Conservation (phyloP, 192 early-diverging fungal species). For the Cetraspora pellucida region DNA sequence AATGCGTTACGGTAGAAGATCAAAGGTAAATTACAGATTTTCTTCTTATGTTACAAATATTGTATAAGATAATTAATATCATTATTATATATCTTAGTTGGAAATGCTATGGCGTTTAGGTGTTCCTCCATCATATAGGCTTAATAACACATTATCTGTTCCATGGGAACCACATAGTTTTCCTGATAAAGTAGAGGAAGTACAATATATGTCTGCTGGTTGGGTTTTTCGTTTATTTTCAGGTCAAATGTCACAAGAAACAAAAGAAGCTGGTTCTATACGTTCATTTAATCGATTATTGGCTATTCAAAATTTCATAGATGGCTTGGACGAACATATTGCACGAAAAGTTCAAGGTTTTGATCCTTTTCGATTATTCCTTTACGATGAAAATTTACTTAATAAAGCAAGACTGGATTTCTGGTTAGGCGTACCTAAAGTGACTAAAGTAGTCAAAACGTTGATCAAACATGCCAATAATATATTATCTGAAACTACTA, state of each 20-base stretch:
- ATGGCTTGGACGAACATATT: slow-evolving; percentile 60
- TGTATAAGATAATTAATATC: neutral
- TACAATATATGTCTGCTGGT: slow-evolving; percentile 56
- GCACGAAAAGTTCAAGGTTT: slow-evolving; percentile 50
- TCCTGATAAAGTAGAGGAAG: slow-evolving; percentile 38
- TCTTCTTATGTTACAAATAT: neutral
- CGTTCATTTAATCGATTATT: slow-evolving; percentile 62
- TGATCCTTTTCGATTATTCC: slow-evolving; percentile 48
- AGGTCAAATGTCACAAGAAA: slow-evolving; percentile 60
- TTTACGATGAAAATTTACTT: slow-evolving; percentile 55
- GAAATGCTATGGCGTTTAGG: slow-evolving; percentile 62
- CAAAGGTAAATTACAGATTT: slow-evolving; percentile 37
- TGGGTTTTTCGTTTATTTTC: slow-evolving; percentile 67
- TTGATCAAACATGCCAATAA: slow-evolving; percentile 33
- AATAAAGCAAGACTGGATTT: slow-evolving; percentile 52
- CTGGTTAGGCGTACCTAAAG: slow-evolving; percentile 54
- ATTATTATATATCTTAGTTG: slow-evolving; percentile 33
- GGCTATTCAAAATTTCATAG: slow-evolving; percentile 62
- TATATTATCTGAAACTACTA: slow-evolving; percentile 10
- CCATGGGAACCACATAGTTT: slow-evolving; percentile 61
- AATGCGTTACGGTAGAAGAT: slow-evolving; percentile 68
- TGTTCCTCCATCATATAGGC: slow-evolving; percentile 49
- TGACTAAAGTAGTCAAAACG: slow-evolving; percentile 45
- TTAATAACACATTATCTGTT: slow-evolving; percentile 50
- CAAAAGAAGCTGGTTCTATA: slow-evolving; percentile 56